These are phyloP conservation scores for Rhizopus microsporus DNA, from an alignment of 371 early-diverging fungal species.

Conservation along the genomic window DNA sequence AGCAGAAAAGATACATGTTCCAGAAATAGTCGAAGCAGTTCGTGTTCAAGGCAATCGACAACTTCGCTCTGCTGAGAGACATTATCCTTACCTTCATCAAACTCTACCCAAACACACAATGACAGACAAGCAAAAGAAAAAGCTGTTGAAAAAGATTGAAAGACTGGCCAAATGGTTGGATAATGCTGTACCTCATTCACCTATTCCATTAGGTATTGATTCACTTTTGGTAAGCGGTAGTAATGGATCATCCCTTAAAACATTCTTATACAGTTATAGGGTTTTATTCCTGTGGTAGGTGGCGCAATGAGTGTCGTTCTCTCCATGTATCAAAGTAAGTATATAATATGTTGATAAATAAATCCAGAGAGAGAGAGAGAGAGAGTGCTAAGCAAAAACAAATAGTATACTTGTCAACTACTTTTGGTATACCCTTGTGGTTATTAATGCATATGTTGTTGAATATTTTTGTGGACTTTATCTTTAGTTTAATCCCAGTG, in stretches of 20 bases:
- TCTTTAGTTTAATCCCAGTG: slow-evolving; percentile 39
- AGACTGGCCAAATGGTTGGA: slow-evolving; percentile 40
- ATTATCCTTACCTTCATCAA: slow-evolving; percentile 30
- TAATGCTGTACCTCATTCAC: slow-evolving; percentile 46
- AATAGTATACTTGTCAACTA: slow-evolving; percentile 38
- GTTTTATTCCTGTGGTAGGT: slow-evolving; percentile 46
- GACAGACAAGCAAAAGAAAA: slow-evolving; percentile 28
- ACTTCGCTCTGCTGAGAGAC: slow-evolving; percentile 13
- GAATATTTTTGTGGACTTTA: slow-evolving; percentile 35
- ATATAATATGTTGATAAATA: background rate
- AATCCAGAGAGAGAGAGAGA: no score
- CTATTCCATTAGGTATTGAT: slow-evolving; percentile 49
- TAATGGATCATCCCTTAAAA: background rate
- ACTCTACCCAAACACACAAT: slow-evolving; percentile 25
- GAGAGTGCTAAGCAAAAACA: background rate
- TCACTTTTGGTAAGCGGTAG: slow-evolving; percentile 34
- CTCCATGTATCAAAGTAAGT: slow-evolving; percentile 38
- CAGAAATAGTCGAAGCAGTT: slow-evolving; percentile 22
- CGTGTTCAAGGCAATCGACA: slow-evolving; percentile 24
- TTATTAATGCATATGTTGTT: slow-evolving; percentile 39
- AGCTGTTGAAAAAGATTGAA: slow-evolving; percentile 29
- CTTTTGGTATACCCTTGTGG: slow-evolving; percentile 52
- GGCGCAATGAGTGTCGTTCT: slow-evolving; percentile 30
- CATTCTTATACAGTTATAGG: slow-evolving; percentile 11
- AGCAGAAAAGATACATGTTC: slow-evolving; percentile 26